Evolutionary conservation across 1,284 basidiomycete genomes (phyloP).

Genomic region (Athelia sp.): DNA sequence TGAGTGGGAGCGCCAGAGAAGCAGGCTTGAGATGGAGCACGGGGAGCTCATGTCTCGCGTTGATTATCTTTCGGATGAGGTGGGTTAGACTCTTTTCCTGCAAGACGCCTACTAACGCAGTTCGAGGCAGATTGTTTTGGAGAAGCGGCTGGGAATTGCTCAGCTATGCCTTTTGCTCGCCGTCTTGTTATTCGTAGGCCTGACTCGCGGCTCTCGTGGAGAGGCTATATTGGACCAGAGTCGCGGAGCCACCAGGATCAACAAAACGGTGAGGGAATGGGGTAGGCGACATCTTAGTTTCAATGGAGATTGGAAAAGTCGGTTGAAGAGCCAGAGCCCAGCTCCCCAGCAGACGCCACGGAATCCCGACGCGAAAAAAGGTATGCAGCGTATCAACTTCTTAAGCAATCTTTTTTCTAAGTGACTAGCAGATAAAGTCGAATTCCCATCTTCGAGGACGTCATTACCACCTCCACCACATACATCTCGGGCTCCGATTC

Average conservation of each 20-base stretch:
- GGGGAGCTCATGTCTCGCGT: constrained; percentile 61
- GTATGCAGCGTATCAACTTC: constrained; percentile 7
- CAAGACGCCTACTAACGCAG: background rate
- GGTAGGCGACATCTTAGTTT: constrained; percentile 50
- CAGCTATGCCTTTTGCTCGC: constrained; percentile 76
- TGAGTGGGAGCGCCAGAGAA: constrained; percentile 69
- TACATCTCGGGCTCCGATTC: constrained; percentile 3
- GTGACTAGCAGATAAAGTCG: constrained; percentile 7
- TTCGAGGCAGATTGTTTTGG: constrained; percentile 59
- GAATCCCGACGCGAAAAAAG: constrained; percentile 1
- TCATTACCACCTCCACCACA: background rate
- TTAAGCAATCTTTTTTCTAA: constrained; percentile 8
- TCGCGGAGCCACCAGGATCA: constrained; percentile 16
- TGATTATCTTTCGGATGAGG: constrained; percentile 73
- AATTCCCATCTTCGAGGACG: background rate
- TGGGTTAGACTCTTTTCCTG: constrained; percentile 21
- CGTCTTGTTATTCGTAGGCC: constrained; percentile 77
- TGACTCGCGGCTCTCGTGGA: constrained; percentile 73
- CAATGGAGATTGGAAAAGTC: constrained; percentile 46
- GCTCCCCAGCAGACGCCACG: constrained; percentile 11
- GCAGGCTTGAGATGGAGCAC: constrained; percentile 67
- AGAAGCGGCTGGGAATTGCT: constrained; percentile 80
- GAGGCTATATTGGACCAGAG: constrained; percentile 27
- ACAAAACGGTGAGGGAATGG: constrained; percentile 42
- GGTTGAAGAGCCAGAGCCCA: constrained; percentile 34